Evolutionary conservation across 768 basidiomycete species (phyloP), one percentile per base, ranked within the genome.

Genomic region (Xerocomellus chrysenteron): DNA sequence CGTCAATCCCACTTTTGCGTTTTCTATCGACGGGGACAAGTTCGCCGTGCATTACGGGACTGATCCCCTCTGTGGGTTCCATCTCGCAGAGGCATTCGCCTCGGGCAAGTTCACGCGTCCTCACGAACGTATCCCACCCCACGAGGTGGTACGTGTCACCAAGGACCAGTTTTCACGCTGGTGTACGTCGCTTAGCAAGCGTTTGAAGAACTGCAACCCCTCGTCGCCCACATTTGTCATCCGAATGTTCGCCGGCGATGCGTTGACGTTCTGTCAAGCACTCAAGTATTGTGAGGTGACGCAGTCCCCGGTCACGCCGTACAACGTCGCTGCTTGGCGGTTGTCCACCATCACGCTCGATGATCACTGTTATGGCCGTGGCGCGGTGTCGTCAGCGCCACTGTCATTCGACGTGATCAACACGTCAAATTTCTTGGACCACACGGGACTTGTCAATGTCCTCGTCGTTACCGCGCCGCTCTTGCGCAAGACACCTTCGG

Each of bases 381-480:
- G 33, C 19, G 54, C 59, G 1, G 17, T 11, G 1, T 60, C 50
- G 6, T 52, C 47, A 0, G 70, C 70, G 1, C 70, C 70, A 4
- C 26, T 61, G n/a, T 62, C 56, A 11, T 72, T 74, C 55, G 61
- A 72, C 21, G 65, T 70, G 16, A 72, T 72, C 19, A 70, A 72
- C 9, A 70, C 70, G 6, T 72, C 72, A 0, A 72, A 72, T 11
- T 24, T 73, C 16, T 14, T 60, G 26, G 70, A 72, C 24, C 56
- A 67, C 6, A 33, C 55, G 1, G 72, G 70, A 1, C 51, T 72
- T 2, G 12, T 73, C n/a, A 72, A 72, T 21, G 3, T 72, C 21
- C 43, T 72, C 17, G 56, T 61, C 13, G 66, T 57, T 9, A 58
- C 66, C 2, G 59, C 53, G 21, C 66, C 68, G 6, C 59, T 72